Evolutionary conservation across 139 green algal species (phyloP), one percentile per base, ranked within the genome.

Genomic region (Chlorella vulgaris): DNA sequence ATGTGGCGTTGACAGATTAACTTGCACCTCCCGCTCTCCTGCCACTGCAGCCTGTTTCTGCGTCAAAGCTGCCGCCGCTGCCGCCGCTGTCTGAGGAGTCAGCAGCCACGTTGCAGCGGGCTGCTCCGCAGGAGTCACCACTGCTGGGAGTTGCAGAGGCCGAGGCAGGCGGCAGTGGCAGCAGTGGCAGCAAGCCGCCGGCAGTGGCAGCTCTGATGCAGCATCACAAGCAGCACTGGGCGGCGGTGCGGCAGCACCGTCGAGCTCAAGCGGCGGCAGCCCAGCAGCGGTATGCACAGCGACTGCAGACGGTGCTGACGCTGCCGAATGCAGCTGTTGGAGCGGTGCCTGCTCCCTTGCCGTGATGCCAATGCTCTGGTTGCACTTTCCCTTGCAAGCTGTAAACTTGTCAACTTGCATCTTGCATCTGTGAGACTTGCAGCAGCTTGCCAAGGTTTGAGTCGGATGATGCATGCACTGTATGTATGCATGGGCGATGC

Each of bases 211-310:
- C 24, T 13, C 40, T 84, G 19, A 38, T 84, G 68, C 15, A 78
- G 79, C 69, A 80, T 33, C 79, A 84, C 69, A 63, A 74, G 66
- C 55, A 74, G 69, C 79, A 84, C 60, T 84, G 79, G 79, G 29
- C 40, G 7, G 71, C 79, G 42, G 79, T 84, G 58, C 79, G 69
- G 69, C 55, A 61, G 43, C 79, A 84, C 79, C 36, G 35, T 0
- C 55, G 69, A 69, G 66, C 31, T 22, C 69, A 78, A 35, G 62
- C 29, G 0, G 43, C 62, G 3, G 76, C 63, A 10, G n/a, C 40
- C 42, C 33, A 50, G 63, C 76, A 82, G 63, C 76, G 76, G 63
- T 55, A 75, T 38, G 76, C 40, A 2, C 60, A 70, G 43, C 76
- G 76, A 0, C 42, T 81, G 74, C 74, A 81, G 60, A 35, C 74